These are phyloP conservation scores for Penicillium coffeae DNA, from an alignment of 495 filamentous ascomycete genomes.

Conservation along the genomic window DNA sequence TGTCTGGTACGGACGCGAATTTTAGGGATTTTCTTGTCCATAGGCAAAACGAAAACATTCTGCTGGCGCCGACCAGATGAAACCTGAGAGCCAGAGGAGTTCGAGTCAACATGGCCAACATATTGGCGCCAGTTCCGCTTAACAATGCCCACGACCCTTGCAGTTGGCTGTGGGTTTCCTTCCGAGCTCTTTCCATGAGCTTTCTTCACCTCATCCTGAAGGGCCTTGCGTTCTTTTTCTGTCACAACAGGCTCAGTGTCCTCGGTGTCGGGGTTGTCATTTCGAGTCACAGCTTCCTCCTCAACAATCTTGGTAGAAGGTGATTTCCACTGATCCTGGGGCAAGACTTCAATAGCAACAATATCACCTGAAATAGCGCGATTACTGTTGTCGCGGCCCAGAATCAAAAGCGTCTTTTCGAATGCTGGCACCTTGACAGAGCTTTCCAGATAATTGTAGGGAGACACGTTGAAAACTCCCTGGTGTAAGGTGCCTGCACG, in stretches of 20 bases:
- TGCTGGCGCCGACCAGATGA: slow-evolving; percentile 79
- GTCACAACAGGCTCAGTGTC: slow-evolving; percentile 72
- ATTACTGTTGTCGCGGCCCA: slow-evolving; percentile 97
- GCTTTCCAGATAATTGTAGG: slow-evolving; percentile 95
- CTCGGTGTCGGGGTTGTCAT: slow-evolving; percentile 86
- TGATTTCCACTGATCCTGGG: slow-evolving; percentile 93
- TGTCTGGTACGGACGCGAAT: slow-evolving; percentile 90
- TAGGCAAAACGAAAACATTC: slow-evolving; percentile 88
- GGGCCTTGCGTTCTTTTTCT: slow-evolving; percentile 75
- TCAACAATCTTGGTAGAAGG: slow-evolving; percentile 94
- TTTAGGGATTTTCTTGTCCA: slow-evolving; percentile 97
- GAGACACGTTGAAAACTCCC: slow-evolving; percentile 91
- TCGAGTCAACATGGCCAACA: slow-evolving; percentile 88
- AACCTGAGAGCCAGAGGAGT: slow-evolving; percentile 66
- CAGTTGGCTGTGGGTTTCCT: slow-evolving; percentile 82
- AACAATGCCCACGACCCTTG: slow-evolving; percentile 84
- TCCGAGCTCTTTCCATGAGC: slow-evolving; percentile 75
- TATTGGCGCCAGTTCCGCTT: slow-evolving; percentile 98
- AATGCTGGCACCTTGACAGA: slow-evolving; percentile 86
- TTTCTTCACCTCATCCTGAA: slow-evolving; percentile 87
- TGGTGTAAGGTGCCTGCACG: slow-evolving; percentile 85
- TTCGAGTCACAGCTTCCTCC: slow-evolving; percentile 85
- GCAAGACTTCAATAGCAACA: slow-evolving; percentile 87
- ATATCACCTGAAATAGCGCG: slow-evolving; percentile 85
- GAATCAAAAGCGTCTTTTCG: slow-evolving; percentile 77